Conservation (phyloP, 306 rosid genomes). For the Erythrophleum fordii region DNA sequence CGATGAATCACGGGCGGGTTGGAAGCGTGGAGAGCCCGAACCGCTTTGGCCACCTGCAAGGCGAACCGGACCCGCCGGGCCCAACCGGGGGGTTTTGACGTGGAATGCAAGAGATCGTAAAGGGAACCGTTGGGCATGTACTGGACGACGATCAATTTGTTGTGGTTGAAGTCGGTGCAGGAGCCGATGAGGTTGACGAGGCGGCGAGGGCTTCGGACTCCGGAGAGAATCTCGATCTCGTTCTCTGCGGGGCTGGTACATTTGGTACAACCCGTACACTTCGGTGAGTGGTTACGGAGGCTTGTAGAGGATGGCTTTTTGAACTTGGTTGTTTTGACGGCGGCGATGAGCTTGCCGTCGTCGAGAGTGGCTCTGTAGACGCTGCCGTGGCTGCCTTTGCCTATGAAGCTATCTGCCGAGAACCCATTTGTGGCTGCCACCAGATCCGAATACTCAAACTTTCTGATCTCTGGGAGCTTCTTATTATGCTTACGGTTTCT, state of each 20-base stretch:
- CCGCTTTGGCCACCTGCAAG: conserved; percentile 64
- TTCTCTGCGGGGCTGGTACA: conserved; percentile 53
- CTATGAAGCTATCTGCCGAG: conserved; percentile 59
- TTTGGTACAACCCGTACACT: conserved; percentile 29
- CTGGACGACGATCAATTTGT: conserved; percentile 62
- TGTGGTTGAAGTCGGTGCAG: conserved; percentile 37
- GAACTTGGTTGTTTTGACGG: conserved; percentile 57
- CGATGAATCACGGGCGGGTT: conserved; percentile 75
- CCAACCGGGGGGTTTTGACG: conserved; percentile 61
- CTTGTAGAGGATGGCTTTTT: conserved; percentile 24
- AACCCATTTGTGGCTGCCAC: conserved; percentile 58
- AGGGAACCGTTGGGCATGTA: conserved; percentile 75
- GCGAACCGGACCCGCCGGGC: conserved; percentile 49
- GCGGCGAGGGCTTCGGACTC: conserved; percentile 49
- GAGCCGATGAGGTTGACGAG: conserved; percentile 67
- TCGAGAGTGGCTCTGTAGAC: conserved; percentile 67
- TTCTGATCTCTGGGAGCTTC: conserved; percentile 36
- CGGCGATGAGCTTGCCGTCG: conserved; percentile 62
- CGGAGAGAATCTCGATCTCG: conserved; percentile 72
- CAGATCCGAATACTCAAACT: conserved; percentile 53
- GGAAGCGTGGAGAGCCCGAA: conserved; percentile 48
- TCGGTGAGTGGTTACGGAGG: conserved; percentile 9
- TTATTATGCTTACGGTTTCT: conserved; percentile 19
- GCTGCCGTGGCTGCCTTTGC: conserved; percentile 76
- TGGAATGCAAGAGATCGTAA: conserved; percentile 54